Base-by-base conservation (phyloP, 2,329 filamentous ascomycete genomes). In the Tolypocladium paradoxum region DNA sequence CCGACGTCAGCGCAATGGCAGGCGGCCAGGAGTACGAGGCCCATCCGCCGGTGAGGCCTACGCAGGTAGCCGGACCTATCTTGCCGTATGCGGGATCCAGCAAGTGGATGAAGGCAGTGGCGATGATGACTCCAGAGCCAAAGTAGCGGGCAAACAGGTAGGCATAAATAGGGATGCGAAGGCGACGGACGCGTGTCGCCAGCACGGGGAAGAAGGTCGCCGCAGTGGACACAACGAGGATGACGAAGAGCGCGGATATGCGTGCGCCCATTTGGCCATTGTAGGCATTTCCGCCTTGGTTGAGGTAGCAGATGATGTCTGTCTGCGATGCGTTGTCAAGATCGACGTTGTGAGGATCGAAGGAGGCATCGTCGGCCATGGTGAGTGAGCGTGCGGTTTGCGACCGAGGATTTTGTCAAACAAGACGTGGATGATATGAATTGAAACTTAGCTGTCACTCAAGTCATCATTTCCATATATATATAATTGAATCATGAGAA, bases 1-100 rank as follows among this genome's bases (percentile, higher is more conserved):
- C 66, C 0, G 75, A 74, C 0, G 69, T 62, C 37, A 81, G 62
- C 2, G 74, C 73, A 47, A 81, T 74, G 22, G 75, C 77, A 0
- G 76, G 74, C 1, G 72, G 72, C 77, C 78, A 81, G 0, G 72
- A 68, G 63, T 77, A 82, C 18, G 67, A 58, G 0, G 69, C 71
- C 73, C 78, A 81, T 46, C 70, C 67, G 1, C 73, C 76, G 0
- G 77, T 80, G 68, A 78, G 58, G 33, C 70, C 70, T 6, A 73
- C 68, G 51, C 70, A 73, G 6, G 66, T 66, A 1, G 58, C 59
- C 0, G 70, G 69, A 3, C 70, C 70, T 46, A 70, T 68, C 27
- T 46, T 27, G 3, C 16, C 29, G 16, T 46, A 46, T 2, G 43
- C 43, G 18, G 40, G 43, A n/a, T 46, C 43, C 24, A 46, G 43